These are phyloP conservation scores for Tephrocybe sp. DNA, from an alignment of 768 basidiomycete species.

Conservation along the genomic window DNA sequence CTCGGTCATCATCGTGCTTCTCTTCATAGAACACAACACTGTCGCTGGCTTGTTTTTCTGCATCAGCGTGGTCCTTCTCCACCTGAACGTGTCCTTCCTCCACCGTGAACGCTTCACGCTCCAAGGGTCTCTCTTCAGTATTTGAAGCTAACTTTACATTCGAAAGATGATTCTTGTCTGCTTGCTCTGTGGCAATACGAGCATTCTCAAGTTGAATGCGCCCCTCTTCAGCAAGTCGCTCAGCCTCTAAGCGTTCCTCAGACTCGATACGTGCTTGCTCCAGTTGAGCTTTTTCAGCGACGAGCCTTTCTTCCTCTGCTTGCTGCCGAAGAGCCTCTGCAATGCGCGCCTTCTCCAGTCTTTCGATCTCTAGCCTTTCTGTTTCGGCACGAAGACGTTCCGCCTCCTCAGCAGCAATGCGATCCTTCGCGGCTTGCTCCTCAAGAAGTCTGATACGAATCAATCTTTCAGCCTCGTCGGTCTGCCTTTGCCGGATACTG, in stretches of 20 bases:
- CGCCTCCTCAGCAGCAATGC: conserved; percentile 31
- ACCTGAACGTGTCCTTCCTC: no score
- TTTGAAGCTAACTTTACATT: conserved; percentile 31
- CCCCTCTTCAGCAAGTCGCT: conserved; percentile 22
- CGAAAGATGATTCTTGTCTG: conserved; percentile 28
- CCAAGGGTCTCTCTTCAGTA: conserved; percentile 28
- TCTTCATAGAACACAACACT: no score
- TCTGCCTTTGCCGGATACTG: conserved; percentile 38
- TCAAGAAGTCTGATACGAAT: conserved; percentile 34
- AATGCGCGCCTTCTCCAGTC: conserved; percentile 17
- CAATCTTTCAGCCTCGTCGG: conserved; percentile 37
- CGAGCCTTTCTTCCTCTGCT: conserved; percentile 20
- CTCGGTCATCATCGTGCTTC: no score
- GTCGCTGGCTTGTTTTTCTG: no score
- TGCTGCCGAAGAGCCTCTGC: conserved; percentile 20
- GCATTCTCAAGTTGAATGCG: conserved; percentile 18
- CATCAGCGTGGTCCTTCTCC: no score
- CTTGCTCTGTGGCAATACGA: conserved; percentile 28
- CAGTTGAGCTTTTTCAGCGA: conserved; percentile 18
- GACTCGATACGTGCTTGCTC: conserved; percentile 18
- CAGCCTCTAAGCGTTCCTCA: conserved; percentile 26
- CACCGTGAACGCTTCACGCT: conserved; percentile 10
- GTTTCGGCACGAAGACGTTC: conserved; percentile 32
- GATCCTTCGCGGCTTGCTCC: conserved; percentile 34
- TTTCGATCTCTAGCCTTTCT: conserved; percentile 25